Base-by-base conservation (phyloP, 306 rosid species). In the Quercus wislizeni region DNA sequence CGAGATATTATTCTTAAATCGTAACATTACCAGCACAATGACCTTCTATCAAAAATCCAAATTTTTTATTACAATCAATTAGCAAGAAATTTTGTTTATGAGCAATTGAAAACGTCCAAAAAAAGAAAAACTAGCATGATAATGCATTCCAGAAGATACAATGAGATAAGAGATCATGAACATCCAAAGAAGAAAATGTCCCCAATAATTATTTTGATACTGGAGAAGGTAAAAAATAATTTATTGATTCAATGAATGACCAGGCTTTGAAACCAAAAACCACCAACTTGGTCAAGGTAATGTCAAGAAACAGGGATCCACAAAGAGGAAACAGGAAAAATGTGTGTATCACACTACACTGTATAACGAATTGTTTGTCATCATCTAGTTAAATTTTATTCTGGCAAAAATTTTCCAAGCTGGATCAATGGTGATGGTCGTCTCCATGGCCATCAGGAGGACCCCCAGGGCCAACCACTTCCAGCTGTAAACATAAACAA, bases 391-490 rank as follows among this genome's bases (percentile, higher is more conserved):
- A 30, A 70, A 4, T 52, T 55, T 83, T 78, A 74, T 70, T 79
- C 71, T 49, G 19, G 56, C 83, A 79, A 75, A 55, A 52, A 51
- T 17, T 33, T 63, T 71, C 71, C 69, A 55, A 20, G 57, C 75
- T 33, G 8, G 4, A 83, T 83, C 79, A 85, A 69, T 74, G 83
- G 69, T 85, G 89, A 30, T 80, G 81, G 43, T 79, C 82, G 25
- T 63, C 65, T 64, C 83, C 85, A 63, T 63, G 82, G 56, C 85
- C 86, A 74, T 81, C 86, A 0, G 87, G 89, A 28, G 87, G 76
- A 55, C 89, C 91, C 49, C 91, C 86, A 19, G 81, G 82, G 43
- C 86, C 88, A 55, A 81, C 79, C 54, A 88, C 89, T 69, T 83
- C 83, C 27, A 80, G 81, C 91, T 85, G 87, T 55, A 41, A 69